phyloP scores from a whole-genome alignment of 2,329 filamentous ascomycete genomes.

The Chaetomium sp. region DNA sequence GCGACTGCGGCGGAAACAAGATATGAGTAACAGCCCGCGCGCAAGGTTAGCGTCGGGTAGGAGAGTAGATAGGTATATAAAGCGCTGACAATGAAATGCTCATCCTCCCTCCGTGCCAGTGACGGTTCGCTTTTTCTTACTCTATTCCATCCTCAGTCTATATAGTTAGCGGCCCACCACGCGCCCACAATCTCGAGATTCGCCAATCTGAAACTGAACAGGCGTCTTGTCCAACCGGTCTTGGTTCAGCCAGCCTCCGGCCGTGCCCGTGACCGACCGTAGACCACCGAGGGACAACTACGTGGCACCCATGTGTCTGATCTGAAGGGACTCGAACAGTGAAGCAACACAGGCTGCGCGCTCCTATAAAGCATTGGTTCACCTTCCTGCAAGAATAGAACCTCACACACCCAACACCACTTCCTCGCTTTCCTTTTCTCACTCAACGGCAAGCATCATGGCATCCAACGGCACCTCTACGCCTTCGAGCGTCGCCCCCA shows the following conservation, averaged over 20 bases:
- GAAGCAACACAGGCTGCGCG: conserved; percentile 11
- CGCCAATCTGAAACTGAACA: conserved; percentile 23
- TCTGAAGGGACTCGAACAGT: conserved; percentile 4
- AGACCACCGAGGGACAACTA: conserved; percentile 7
- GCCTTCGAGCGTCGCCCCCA: conserved; percentile 40
- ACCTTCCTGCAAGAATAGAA: neutral
- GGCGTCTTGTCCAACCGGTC: conserved; percentile 22
- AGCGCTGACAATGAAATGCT: neutral
- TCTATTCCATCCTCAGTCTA: neutral
- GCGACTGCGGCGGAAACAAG: neutral
- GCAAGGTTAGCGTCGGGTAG: conserved; percentile 9
- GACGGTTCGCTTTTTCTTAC: neutral
- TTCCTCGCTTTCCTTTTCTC: neutral
- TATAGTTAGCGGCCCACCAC: neutral
- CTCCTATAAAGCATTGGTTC: conserved; percentile 4
- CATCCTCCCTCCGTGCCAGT: conserved; percentile 1
- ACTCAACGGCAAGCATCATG: conserved; percentile 38
- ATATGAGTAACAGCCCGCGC: neutral
- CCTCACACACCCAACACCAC: neutral
- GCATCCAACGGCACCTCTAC: conserved; percentile 45
- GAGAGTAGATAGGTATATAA: neutral
- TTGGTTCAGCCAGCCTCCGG: conserved; percentile 10
- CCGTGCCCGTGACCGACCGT: conserved; percentile 1
- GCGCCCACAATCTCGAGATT: conserved; percentile 15
- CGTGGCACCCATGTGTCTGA: conserved; percentile 13